Percentiles rank a stretch among this genome's conserved stretches.
Conservation (phyloP, 495 filamentous ascomycete genomes). For the Trichoderma reesei region DNA sequence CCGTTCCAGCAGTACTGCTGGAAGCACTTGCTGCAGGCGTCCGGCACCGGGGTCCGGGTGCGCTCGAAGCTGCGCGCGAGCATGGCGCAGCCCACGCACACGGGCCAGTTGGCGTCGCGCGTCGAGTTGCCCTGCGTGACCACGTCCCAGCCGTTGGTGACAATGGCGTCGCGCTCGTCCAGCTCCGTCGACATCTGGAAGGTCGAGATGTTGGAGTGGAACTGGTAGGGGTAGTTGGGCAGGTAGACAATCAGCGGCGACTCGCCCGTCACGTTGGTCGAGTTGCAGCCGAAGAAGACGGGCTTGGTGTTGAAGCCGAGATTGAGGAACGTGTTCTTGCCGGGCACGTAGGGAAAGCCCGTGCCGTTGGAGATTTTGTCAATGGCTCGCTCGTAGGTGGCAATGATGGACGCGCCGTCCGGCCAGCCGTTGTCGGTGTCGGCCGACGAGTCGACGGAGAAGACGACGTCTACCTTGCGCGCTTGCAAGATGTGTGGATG, state of each 20-base stretch:
- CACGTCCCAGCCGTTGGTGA: conserved; percentile 73
- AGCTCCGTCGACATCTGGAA: conserved; percentile 52
- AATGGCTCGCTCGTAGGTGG: conserved; percentile 68
- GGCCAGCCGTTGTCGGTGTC: conserved; percentile 73
- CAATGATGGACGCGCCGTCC: conserved; percentile 74
- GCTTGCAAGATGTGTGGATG: conserved; percentile 73
- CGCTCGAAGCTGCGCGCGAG: conserved; percentile 63
- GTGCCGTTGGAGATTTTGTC: conserved; percentile 67
- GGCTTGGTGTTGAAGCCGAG: conserved; percentile 74
- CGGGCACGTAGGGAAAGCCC: conserved; percentile 72
- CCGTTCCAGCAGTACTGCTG: conserved; percentile 83
- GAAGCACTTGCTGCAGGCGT: conserved; percentile 67
- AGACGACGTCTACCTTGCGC: conserved; percentile 80
- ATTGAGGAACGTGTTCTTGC: conserved; percentile 79
- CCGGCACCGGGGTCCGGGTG: conserved; percentile 52
- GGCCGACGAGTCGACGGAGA: conserved; percentile 79
- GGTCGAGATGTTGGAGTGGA: conserved; percentile 64
- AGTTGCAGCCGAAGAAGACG: conserved; percentile 88
- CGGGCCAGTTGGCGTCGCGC: conserved; percentile 57
- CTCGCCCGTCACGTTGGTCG: conserved; percentile 39
- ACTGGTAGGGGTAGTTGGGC: conserved; percentile 76
- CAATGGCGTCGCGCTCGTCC: conserved; percentile 60
- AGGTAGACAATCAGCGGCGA: conserved; percentile 79
- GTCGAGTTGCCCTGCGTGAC: conserved; percentile 77
- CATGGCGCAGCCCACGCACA: conserved; percentile 84